A percentile compares a stretch with the other conserved stretches of the same genome.
These are phyloP conservation scores for Protomyces inundatus DNA, from an alignment of 1,139 yeast species.

Conservation along the genomic window DNA sequence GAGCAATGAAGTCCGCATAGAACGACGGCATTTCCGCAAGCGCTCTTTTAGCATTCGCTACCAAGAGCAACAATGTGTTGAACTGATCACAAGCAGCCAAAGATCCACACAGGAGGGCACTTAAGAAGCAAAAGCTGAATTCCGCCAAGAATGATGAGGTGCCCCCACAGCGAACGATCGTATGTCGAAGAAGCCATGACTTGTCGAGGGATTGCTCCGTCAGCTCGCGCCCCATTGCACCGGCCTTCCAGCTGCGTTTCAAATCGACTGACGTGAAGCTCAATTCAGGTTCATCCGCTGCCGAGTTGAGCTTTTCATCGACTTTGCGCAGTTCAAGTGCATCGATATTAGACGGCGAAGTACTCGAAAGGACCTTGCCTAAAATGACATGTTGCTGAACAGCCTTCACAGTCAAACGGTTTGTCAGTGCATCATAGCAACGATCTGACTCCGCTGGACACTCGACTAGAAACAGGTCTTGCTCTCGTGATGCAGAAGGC, in stretches of 20 bases:
- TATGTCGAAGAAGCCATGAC: constrained; percentile 43
- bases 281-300: constrained; percentile 35
- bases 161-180: constrained; percentile 30
- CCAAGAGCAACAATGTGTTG: constrained; percentile 42
- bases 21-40: background rate
- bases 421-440: background rate
- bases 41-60: constrained; percentile 1
- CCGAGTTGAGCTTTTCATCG: background rate
- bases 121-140: constrained; percentile 42
- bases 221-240: constrained; percentile 38
- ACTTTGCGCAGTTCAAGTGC: background rate
- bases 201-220: constrained; percentile 46
- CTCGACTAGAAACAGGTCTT: constrained; percentile 2
- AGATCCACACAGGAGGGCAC: constrained; percentile 44
- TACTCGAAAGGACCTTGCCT: constrained; percentile 2
- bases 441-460: background rate
- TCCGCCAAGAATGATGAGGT: constrained; percentile 41
- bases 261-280: constrained; percentile 42
- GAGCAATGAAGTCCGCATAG: background rate
- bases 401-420: background rate
- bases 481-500: background rate
- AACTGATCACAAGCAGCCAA: constrained; percentile 47
- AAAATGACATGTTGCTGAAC: background rate
- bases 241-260: constrained; percentile 40
- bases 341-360: constrained; percentile 13